These are phyloP conservation scores for Beauveria sp. DNA, from an alignment of 2,329 filamentous ascomycete genomes.

Conservation along the genomic window DNA sequence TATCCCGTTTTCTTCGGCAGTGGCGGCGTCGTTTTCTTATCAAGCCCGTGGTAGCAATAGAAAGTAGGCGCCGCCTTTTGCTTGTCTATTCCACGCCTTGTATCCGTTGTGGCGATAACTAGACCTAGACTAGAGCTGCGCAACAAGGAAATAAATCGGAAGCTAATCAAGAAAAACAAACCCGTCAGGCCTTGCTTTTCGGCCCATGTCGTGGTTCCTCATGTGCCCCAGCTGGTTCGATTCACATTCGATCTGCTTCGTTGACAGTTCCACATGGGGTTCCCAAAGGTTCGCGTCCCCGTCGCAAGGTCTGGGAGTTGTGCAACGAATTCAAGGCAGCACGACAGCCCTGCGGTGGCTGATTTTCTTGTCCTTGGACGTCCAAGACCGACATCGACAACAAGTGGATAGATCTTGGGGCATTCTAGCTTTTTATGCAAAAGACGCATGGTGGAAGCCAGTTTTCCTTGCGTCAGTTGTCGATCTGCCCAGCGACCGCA, in stretches of 20 bases:
- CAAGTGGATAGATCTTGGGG: background rate
- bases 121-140: background rate
- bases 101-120: background rate
- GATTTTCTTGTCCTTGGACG: background rate
- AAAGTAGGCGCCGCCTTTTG: too few relatives aligned
- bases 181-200: background rate
- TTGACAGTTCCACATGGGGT: conserved; percentile 8
- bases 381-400: background rate
- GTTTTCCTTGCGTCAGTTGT: background rate
- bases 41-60: too few relatives aligned
- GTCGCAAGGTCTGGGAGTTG: conserved; percentile 1
- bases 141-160: background rate
- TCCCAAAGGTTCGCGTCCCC: conserved; percentile 1
- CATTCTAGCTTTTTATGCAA: background rate
- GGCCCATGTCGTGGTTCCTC: background rate
- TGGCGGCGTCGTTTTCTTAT: too few relatives aligned
- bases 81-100: too few relatives aligned
- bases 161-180: background rate
- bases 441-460: background rate
- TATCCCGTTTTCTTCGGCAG: too few relatives aligned
- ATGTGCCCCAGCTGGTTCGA: background rate
- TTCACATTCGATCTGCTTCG: conserved; percentile 5
- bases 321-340: background rate
- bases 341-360: background rate
- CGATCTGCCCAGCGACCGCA: background rate